Evolutionary conservation across 257 asterid genomes (phyloP), one percentile per base, ranked within the genome.

Genomic region (Dorcoceras hygrometricum): DNA sequence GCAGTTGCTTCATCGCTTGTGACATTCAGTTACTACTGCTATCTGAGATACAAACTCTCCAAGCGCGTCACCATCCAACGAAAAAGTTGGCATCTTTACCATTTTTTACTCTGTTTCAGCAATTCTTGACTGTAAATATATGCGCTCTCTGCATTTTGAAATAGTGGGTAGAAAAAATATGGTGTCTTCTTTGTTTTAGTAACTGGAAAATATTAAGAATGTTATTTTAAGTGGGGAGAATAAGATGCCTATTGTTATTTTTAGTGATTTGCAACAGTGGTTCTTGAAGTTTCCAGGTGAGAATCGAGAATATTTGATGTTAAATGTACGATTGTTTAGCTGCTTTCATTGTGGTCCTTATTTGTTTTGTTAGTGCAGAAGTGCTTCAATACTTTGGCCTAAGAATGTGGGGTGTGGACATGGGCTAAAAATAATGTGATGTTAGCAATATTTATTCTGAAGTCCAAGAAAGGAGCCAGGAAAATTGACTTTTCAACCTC

Each of bases 21-120:
- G 6, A 82, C 96, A 12, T 79, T 92, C 53, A 69, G 75, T 68
- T 92, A 92, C 85, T 92, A 87, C 70, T 87, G 92, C 75, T 86
- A 89, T 73, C 80, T 92, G 62, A 75, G 92, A 36, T 69, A 62
- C 80, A 89, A 84, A 77, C 86, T 89, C 67, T 80, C 96, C 73
- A 79, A 74, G 64, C 85, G 91, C 66, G 62, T 74, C 46, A 87
- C 84, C 29, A 61, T 72, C 65, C 79, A 34, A 18, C 76, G 51
- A 1, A 78, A 84, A 71, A 64, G 98, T 89, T 69, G 68, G 83
- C 64, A 23, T 56, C 32, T 10, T 75, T 46, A 24, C 11, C 4
- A 19, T 16, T 11, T 23, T 64, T 23, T 5, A 19, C 10, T 34
- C 6, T 53, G 57, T 58, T 56, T 51, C 55, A 18, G 18, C n/a